phyloP scores from a whole-genome alignment of 768 basidiomycete genomes.

The Trametes sanguinea region DNA sequence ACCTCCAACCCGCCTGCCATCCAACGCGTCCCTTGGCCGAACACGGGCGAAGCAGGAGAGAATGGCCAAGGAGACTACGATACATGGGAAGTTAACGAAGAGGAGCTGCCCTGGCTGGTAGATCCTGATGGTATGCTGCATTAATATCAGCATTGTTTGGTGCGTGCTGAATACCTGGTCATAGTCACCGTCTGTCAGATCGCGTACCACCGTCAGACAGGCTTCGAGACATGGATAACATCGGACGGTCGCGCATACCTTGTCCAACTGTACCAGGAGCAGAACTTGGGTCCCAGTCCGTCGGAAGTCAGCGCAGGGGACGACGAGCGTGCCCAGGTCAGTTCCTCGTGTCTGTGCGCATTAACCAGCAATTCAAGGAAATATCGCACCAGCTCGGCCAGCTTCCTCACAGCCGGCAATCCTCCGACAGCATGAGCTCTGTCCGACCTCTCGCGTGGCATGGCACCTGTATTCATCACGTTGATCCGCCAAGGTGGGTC shows the following conservation, averaged over 20 bases:
- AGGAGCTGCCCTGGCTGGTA: conserved; percentile 73
- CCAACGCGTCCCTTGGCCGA: conserved; percentile 86
- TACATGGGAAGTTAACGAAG: conserved; percentile 69
- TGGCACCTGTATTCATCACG: conserved; percentile 79
- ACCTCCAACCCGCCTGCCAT: conserved; percentile 73
- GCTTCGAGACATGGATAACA: conserved; percentile 81
- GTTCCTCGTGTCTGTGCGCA: too few relatives aligned
- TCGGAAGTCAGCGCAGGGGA: conserved; percentile 23
- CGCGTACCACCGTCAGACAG: conserved; percentile 54
- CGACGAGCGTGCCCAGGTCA: conserved; percentile 20
- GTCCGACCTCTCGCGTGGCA: conserved; percentile 48
- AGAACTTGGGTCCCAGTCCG: conserved; percentile 25
- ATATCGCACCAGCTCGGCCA: conserved; percentile 2
- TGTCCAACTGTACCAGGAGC: conserved; percentile 58
- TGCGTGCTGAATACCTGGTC: background rate
- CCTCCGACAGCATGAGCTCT: conserved; percentile 14
- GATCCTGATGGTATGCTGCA: conserved; percentile 61
- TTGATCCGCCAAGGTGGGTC: conserved; percentile 74
- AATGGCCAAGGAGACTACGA: conserved; percentile 51
- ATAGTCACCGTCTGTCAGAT: conserved; percentile 70
- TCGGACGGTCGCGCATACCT: conserved; percentile 84
- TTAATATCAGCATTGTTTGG: background rate
- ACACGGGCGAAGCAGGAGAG: conserved; percentile 43
- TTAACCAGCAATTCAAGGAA: too few relatives aligned
- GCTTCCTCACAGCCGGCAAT: conserved; percentile 16